phyloP scores from a whole-genome alignment of 1,139 yeast species.

The Saccharomyces uvarum region DNA sequence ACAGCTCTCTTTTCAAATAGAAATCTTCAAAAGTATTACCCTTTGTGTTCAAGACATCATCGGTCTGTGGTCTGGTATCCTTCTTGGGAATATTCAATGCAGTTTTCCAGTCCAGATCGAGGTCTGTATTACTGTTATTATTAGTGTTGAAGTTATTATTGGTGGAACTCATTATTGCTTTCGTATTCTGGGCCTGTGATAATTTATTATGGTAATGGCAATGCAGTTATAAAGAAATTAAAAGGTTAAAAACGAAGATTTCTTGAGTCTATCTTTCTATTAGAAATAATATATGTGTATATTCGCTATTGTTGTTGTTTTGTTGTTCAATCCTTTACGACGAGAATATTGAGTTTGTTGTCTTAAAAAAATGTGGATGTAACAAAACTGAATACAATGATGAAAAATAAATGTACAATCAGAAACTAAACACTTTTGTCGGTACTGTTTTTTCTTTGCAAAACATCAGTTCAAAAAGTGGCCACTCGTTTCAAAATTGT shows the following conservation, averaged over 20 bases:
- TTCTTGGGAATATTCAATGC: constrained; percentile 67
- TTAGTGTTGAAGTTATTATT: background rate
- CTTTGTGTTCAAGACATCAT: constrained; percentile 86
- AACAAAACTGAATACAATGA: background rate
- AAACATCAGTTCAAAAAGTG: background rate
- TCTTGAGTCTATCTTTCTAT: background rate
- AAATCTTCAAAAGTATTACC: constrained; percentile 91
- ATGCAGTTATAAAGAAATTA: background rate
- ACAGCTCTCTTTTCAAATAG: constrained; percentile 78
- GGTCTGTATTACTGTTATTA: constrained; percentile 7
- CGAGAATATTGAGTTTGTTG: background rate
- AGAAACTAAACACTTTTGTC: background rate
- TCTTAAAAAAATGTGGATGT: background rate
- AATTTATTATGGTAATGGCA: background rate
- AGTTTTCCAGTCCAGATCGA: constrained; percentile 52
- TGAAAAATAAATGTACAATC: background rate
- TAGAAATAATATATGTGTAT: background rate
- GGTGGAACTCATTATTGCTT: background rate
- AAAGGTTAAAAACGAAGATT: background rate
- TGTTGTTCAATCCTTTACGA: background rate
- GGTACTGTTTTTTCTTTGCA: background rate
- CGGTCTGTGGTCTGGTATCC: constrained; percentile 92
- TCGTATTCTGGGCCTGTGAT: background rate
- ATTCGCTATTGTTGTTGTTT: background rate
- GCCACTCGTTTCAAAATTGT: background rate